These are phyloP conservation scores for Ceratobasidium sp. DNA, from an alignment of 1,284 basidiomycete genomes.

Conservation along the genomic window DNA sequence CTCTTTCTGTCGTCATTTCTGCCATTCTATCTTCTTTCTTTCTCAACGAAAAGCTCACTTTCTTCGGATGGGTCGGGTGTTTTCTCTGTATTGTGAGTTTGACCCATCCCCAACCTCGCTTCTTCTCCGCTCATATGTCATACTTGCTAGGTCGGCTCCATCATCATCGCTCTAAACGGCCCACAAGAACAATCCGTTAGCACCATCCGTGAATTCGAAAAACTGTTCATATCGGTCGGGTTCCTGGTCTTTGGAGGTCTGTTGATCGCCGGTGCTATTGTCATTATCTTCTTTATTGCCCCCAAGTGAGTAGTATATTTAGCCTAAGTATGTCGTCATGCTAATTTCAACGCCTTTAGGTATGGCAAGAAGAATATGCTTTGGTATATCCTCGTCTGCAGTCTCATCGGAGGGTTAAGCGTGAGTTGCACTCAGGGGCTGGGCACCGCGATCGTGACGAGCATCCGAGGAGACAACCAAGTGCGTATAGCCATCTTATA, in stretches of 20 bases:
- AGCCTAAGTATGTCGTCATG: slow-evolving; percentile 5
- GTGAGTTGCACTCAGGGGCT: slow-evolving; percentile 97
- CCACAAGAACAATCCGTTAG: slow-evolving; percentile 65
- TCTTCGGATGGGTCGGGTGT: slow-evolving; percentile 96
- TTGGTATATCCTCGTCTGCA: slow-evolving; percentile 95
- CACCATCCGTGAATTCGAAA: slow-evolving; percentile 76
- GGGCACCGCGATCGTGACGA: slow-evolving; percentile 91
- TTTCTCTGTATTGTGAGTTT: slow-evolving; percentile 84
- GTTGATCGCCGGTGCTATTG: slow-evolving; percentile 73
- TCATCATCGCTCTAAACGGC: slow-evolving; percentile 78
- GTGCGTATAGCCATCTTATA: slow-evolving; percentile 59
- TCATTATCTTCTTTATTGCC: slow-evolving; percentile 84
- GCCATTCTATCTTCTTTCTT: slow-evolving; percentile 95
- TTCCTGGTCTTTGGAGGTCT: slow-evolving; percentile 85
- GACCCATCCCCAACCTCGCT: neutral
- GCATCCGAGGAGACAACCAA: slow-evolving; percentile 89
- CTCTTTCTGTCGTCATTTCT: slow-evolving; percentile 95
- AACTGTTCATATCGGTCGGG: slow-evolving; percentile 87
- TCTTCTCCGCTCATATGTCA: no score
- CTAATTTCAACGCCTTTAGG: slow-evolving; percentile 58
- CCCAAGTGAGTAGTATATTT: slow-evolving; percentile 68
- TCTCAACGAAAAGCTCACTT: slow-evolving; percentile 91
- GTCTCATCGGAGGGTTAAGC: slow-evolving; percentile 95
- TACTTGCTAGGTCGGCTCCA: slow-evolving; percentile 76
- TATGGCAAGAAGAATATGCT: slow-evolving; percentile 96